These are phyloP conservation scores for Mycena metata DNA, from an alignment of 768 basidiomycete genomes.

Conservation along the genomic window DNA sequence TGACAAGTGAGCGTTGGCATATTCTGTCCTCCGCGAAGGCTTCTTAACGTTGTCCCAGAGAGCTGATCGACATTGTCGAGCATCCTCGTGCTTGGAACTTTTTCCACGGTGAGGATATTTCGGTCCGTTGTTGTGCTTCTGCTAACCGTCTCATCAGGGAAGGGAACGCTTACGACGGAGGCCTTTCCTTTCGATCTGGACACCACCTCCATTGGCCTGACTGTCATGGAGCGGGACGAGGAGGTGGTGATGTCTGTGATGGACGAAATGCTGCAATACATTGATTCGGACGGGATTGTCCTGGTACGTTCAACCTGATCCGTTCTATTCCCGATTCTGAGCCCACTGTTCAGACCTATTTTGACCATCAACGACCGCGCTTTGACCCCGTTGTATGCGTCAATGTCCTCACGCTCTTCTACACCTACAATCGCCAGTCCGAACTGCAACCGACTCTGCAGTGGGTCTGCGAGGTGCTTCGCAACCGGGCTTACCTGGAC, in stretches of 20 bases:
- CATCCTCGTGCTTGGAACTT: slow-evolving; percentile 66
- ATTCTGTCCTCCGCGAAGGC: neutral
- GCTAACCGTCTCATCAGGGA: slow-evolving; percentile 43
- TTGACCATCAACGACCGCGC: slow-evolving; percentile 63
- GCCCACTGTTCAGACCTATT: slow-evolving; percentile 58
- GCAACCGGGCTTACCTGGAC: slow-evolving; percentile 65
- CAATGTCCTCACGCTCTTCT: slow-evolving; percentile 65
- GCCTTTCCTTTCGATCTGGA: slow-evolving; percentile 69
- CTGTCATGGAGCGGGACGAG: slow-evolving; percentile 52
- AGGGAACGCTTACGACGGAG: slow-evolving; percentile 59
- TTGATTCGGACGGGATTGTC: slow-evolving; percentile 65
- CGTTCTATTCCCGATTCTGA: slow-evolving; percentile 4
- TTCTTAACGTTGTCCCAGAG: slow-evolving; percentile 44
- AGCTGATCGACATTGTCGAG: slow-evolving; percentile 59
- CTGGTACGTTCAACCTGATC: slow-evolving; percentile 48
- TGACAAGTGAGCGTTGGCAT: slow-evolving; percentile 51
- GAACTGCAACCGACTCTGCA: slow-evolving; percentile 60
- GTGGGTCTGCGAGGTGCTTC: slow-evolving; percentile 65
- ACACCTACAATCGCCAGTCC: slow-evolving; percentile 60
- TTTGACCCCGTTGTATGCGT: slow-evolving; percentile 68
- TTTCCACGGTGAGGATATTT: slow-evolving; percentile 56
- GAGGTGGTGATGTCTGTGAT: slow-evolving; percentile 58
- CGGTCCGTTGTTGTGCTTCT: slow-evolving; percentile 4
- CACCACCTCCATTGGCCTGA: slow-evolving; percentile 68
- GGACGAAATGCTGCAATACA: slow-evolving; percentile 69